Evolutionary conservation across 257 asterid species (phyloP), one percentile per base, ranked within the genome.

Genomic region (Jacaranda mimosifolia): DNA sequence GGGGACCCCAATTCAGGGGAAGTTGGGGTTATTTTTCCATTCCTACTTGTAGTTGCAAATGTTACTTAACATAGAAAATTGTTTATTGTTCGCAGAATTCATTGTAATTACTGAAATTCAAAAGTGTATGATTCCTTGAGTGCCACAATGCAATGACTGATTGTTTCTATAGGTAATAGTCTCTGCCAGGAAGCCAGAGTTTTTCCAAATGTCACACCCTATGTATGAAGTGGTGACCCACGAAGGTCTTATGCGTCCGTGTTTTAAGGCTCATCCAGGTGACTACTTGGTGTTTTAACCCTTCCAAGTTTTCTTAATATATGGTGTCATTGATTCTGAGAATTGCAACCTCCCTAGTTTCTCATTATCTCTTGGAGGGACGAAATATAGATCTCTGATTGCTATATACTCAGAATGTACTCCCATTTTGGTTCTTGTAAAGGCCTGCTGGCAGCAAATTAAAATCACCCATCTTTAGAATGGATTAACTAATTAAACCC

Each of bases 201-300:
- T 93, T 79, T 93, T 93, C 82, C 98, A 91, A 83, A 87, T 84
- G 91, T 87, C 97, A 58, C 96, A 93, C 84, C 98, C 98, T 13
- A 77, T 93, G 94, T 93, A 93, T 71, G 96, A 93, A 88, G 97
- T 93, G 83, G 98, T 91, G 85, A 93, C 97, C 45, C 90, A 86
- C 79, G 97, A 91, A 88, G 98, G 98, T 75, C 88, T 93, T 63
- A 87, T 91, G 97, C 96, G 97, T 66, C 98, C 98, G 66, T 93
- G 98, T 84, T 91, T 93, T 83, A 91, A 88, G 86, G 91, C 94
- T 83, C 57, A 64, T 49, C 82, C 96, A 88, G 98, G 98, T 93
- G 85, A 82, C 77, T 70, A 49, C 73, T 60, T 60, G 55, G 70
- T 75, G 64, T 73, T 18, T 77, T 63, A 51, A 52, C 56, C 75